These are phyloP conservation scores for Salix exigua DNA, from an alignment of 345 rosid species.

Conservation along the genomic window DNA sequence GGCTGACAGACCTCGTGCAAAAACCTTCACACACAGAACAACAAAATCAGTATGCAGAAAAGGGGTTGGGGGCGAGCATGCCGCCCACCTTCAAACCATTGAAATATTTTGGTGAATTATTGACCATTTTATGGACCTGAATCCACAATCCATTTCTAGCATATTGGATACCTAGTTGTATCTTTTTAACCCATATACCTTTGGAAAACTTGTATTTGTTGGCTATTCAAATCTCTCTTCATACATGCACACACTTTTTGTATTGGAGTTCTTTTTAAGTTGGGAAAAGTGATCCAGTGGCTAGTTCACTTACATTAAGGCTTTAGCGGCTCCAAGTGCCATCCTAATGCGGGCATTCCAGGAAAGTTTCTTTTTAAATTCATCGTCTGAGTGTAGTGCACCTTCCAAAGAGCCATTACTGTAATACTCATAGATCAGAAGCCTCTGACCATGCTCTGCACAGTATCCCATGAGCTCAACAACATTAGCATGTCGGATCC, in stretches of 20 bases:
- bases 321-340: conserved; percentile 95
- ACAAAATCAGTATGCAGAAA: conserved; percentile 11
- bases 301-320: conserved; percentile 70
- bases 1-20: conserved; percentile 95
- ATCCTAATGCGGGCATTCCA: conserved; percentile 81
- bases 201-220: neutral
- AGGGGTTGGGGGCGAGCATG: too few species aligned
- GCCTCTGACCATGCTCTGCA: conserved; percentile 92
- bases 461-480: conserved; percentile 92
- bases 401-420: conserved; percentile 81
- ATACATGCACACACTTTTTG: neutral
- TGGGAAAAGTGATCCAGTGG: neutral
- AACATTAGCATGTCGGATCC: conserved; percentile 76
- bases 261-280: neutral
- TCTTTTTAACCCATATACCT: neutral
- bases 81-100: neutral
- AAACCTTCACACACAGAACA: conserved; percentile 48
- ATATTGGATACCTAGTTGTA: neutral
- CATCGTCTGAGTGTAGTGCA: conserved; percentile 79
- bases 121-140: neutral
- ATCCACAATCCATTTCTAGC: neutral
- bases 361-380: conserved; percentile 52
- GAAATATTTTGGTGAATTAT: neutral
- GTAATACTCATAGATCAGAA: conserved; percentile 83
- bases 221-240: neutral